Percentiles rank a stretch among this genome's conserved stretches.
These are phyloP conservation scores for Boletus reticuloceps DNA, from an alignment of 768 basidiomycete genomes.

Conservation along the genomic window DNA sequence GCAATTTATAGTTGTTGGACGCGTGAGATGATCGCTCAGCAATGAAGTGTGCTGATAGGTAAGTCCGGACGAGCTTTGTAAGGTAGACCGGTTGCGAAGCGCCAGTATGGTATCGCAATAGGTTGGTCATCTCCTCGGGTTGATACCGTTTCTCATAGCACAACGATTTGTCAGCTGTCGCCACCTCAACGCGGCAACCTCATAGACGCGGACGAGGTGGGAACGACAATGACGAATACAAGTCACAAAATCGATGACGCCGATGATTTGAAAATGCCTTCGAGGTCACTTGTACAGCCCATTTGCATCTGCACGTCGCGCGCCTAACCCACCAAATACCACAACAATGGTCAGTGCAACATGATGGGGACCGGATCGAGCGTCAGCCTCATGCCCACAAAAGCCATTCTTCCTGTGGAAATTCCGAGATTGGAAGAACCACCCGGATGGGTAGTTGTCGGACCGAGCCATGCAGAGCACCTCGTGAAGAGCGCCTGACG, in stretches of 20 bases:
- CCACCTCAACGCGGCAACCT: no score
- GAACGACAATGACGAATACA: no score
- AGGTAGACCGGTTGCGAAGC: no score
- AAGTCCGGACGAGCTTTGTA: no score
- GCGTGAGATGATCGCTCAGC: no score
- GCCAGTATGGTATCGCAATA: no score
- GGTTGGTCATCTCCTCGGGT: no score
- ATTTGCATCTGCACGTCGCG: not conserved
- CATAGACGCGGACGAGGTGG: no score
- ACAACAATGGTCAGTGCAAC: constrained; percentile 58
- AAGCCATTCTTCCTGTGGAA: constrained; percentile 53
- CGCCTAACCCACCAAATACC: constrained; percentile 51
- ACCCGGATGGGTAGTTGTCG: constrained; percentile 41
- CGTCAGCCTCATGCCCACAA: constrained; percentile 59
- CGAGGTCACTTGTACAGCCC: not conserved
- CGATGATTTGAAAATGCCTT: constrained; percentile 45
- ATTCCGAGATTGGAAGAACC: constrained; percentile 43
- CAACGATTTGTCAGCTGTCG: no score
- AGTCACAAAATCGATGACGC: constrained; percentile 45
- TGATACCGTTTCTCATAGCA: no score
- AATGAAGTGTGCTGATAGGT: no score
- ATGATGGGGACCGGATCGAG: constrained; percentile 55
- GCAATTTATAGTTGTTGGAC: not conserved
- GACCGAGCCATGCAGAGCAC: constrained; percentile 34
- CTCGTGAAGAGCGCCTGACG: constrained; percentile 48